These are phyloP conservation scores for Candida pseudoglaebosa DNA, from an alignment of 805 yeast species.

Conservation along the genomic window DNA sequence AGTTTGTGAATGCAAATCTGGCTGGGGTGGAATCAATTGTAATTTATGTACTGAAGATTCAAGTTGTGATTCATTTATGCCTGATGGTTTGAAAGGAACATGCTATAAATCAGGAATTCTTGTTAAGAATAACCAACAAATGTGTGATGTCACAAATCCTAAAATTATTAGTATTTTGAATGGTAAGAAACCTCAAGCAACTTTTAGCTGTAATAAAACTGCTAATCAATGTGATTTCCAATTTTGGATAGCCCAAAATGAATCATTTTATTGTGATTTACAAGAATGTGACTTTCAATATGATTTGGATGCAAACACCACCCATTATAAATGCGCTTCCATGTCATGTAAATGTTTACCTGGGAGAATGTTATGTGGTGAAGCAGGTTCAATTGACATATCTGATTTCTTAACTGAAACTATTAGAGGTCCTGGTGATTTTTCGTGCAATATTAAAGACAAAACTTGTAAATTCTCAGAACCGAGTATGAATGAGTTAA, in stretches of 20 bases:
- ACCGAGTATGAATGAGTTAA: constrained; percentile 93
- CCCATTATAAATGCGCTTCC: constrained; percentile 72
- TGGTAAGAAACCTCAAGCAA: constrained; percentile 85
- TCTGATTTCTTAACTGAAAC: constrained; percentile 89
- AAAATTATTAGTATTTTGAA: constrained; percentile 77
- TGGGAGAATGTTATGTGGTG: constrained; percentile 90
- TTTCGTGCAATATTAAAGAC: constrained; percentile 65
- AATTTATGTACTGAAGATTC: constrained; percentile 72
- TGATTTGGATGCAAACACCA: constrained; percentile 57
- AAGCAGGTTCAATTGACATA: constrained; percentile 88
- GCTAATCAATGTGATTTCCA: constrained; percentile 76
- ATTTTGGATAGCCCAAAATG: constrained; percentile 90
- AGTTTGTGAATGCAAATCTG: constrained; percentile 69
- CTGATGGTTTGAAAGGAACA: constrained; percentile 79
- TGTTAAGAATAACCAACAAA: constrained; percentile 77
- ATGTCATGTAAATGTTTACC: constrained; percentile 90
- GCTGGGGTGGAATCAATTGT: constrained; percentile 96
- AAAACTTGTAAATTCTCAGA: constrained; percentile 78
- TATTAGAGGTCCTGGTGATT: constrained; percentile 90
- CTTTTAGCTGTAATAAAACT: constrained; percentile 79
- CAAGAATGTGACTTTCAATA: constrained; percentile 66
- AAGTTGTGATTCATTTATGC: constrained; percentile 84
- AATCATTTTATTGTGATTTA: constrained; percentile 87
- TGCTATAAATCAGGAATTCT: constrained; percentile 84
- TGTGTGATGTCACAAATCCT: constrained; percentile 90